These are phyloP conservation scores for Trametes coccinea DNA, from an alignment of 768 basidiomycete species.

Conservation along the genomic window DNA sequence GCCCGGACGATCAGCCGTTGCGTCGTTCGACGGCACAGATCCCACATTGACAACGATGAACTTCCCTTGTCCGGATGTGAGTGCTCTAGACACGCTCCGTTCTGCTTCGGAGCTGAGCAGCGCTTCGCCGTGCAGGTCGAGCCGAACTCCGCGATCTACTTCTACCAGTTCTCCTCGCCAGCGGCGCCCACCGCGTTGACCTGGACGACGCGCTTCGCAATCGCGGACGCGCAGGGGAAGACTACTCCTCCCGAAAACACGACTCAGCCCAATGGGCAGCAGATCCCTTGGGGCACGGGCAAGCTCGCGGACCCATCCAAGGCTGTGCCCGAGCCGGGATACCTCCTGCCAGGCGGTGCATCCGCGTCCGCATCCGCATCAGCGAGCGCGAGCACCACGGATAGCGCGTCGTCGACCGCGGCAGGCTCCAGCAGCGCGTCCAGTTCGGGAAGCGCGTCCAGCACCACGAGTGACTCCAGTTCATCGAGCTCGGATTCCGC, in stretches of 20 bases:
- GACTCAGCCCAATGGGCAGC: constrained; percentile 46
- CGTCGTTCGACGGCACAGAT: constrained; percentile 65
- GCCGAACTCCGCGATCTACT: constrained; percentile 73
- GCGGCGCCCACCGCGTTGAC: neutral
- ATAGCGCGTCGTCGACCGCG: neutral
- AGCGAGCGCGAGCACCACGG: neutral
- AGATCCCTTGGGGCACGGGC: constrained; percentile 70
- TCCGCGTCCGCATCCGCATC: neutral
- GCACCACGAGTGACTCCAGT: too few relatives aligned
- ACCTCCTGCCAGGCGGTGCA: constrained; percentile 8
- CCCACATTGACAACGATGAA: constrained; percentile 44
- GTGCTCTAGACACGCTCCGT: constrained; percentile 15
- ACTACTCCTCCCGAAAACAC: constrained; percentile 50
- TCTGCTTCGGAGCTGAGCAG: neutral
- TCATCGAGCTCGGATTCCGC: too few relatives aligned
- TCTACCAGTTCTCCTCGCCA: constrained; percentile 73
- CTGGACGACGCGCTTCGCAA: constrained; percentile 38
- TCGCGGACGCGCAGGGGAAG: constrained; percentile 51
- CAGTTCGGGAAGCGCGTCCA: neutral
- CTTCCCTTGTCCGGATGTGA: constrained; percentile 68
- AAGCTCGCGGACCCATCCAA: constrained; percentile 47
- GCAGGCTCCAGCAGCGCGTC: neutral
- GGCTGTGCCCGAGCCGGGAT: constrained; percentile 26
- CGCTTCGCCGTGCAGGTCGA: constrained; percentile 46
- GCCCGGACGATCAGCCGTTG: constrained; percentile 50